Evolutionary conservation across 768 basidiomycete species (phyloP).

Genomic region (Psilocybe cubensis): DNA sequence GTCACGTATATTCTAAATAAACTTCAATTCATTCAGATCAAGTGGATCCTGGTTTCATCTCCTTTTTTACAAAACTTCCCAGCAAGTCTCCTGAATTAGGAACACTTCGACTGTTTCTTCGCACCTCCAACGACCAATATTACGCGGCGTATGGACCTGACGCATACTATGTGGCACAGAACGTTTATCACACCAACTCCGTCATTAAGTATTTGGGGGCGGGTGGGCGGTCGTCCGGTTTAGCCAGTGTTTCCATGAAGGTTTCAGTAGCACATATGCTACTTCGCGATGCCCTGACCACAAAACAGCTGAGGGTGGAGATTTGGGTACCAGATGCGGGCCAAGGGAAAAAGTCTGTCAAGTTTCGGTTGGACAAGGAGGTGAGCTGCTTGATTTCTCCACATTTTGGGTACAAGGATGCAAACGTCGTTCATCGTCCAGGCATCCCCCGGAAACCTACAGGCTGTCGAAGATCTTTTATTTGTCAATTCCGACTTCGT

Average conservation of each 20-base stretch:
- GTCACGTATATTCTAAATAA: background rate
- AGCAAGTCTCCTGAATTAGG: slow-evolving; percentile 76
- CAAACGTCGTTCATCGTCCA: slow-evolving; percentile 20
- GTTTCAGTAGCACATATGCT: slow-evolving; percentile 77
- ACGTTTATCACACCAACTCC: slow-evolving; percentile 85
- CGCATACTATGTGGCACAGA: slow-evolving; percentile 83
- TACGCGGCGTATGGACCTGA: slow-evolving; percentile 91
- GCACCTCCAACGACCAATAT: slow-evolving; percentile 60
- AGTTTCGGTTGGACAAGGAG: slow-evolving; percentile 84
- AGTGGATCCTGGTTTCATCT: slow-evolving; percentile 80
- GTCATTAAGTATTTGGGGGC: slow-evolving; percentile 91
- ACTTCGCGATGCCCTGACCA: slow-evolving; percentile 87
- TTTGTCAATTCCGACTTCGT: slow-evolving; percentile 82
- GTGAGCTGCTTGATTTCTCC: slow-evolving; percentile 37
- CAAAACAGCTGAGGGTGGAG: slow-evolving; percentile 89
- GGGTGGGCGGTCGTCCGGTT: slow-evolving; percentile 56
- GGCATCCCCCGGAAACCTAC: slow-evolving; percentile 68
- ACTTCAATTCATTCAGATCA: slow-evolving; percentile 44
- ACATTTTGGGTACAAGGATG: background rate
- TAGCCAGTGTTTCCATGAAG: slow-evolving; percentile 82
- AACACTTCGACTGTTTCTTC: slow-evolving; percentile 86
- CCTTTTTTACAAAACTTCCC: slow-evolving; percentile 66
- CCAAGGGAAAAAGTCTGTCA: slow-evolving; percentile 72
- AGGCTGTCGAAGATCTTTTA: slow-evolving; percentile 80
- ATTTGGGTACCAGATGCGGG: slow-evolving; percentile 82